Evolutionary conservation across 2,329 filamentous ascomycete genomes (phyloP), one percentile per base, ranked within the genome.

Genomic region (Arthroderma sp.): DNA sequence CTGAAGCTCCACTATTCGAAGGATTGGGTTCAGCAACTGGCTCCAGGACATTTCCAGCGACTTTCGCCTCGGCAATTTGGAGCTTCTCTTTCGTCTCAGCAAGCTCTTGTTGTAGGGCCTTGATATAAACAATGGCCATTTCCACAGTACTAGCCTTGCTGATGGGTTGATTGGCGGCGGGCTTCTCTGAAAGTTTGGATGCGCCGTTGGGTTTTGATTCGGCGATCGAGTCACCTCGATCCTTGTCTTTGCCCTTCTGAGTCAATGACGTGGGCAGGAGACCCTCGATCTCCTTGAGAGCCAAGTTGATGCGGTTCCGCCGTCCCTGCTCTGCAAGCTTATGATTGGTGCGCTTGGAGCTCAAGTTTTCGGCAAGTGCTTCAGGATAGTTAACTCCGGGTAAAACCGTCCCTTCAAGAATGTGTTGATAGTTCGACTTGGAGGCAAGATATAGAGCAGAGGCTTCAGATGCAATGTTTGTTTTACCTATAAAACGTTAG

Each of bases 61-160:
- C 10, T 59, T 76, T 78, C 53, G 73, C 74, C 58, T 85, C 83
- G 10, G 82, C 76, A 45, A 74, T 72, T 27, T 74, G 73, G 9
- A 87, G 75, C 53, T 78, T 69, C 48, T 66, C 69, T 42, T 79
- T 80, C 22, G 80, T 79, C 31, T 78, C 75, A 2, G 72, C 74
- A 10, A 86, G 68, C 58, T 93, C 83, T 54, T 77, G 69, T 63
- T 93, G 80, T 49, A 98, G 65, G 48, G 80, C 75, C 63, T 85
- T 89, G 66, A 98, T 95, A 59, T 96, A 95, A 46, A 88, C 81
- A 55, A 96, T 96, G 1, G 91, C 91, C 65, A 85, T 81, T 64
- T 98, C 91, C n/a, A 98, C 91, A 1, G 93, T 95, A 53, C 85
- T 94, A 1, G 91, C 91, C 62, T 96, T 98, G 65, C 87, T 95